Evolutionary conservation across 2,329 filamentous ascomycete genomes (phyloP).

Genomic region (Conoideocrella luteorostrata): DNA sequence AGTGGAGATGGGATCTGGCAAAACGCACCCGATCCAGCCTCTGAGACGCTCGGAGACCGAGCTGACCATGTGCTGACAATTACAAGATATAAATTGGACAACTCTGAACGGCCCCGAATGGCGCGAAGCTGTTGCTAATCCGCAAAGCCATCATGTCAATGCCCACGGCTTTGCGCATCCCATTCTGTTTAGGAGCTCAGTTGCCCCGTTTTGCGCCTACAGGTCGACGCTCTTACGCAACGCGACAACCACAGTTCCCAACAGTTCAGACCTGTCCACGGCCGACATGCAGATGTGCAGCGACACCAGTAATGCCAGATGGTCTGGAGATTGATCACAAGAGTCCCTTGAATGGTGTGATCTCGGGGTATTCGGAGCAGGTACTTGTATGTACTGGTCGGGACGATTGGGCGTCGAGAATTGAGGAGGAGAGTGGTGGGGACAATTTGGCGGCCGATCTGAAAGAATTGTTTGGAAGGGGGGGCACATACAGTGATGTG

Average conservation of each 20-base stretch:
- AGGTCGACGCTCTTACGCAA: slow-evolving; percentile 13
- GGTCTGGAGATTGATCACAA: slow-evolving; percentile 70
- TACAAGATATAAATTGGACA: not conserved
- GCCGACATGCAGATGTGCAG: slow-evolving; percentile 69
- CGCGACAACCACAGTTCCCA: slow-evolving; percentile 26
- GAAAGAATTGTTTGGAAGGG: slow-evolving; percentile 61
- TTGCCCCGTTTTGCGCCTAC: not conserved
- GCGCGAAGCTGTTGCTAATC: no score
- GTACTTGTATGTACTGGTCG: slow-evolving; percentile 77
- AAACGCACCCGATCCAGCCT: not conserved
- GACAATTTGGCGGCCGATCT: slow-evolving; percentile 65
- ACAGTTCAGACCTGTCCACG: slow-evolving; percentile 59
- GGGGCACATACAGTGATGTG: slow-evolving; percentile 62
- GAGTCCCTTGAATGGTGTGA: slow-evolving; percentile 65
- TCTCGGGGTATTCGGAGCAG: slow-evolving; percentile 73
- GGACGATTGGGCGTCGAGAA: slow-evolving; percentile 73
- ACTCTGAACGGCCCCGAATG: not conserved
- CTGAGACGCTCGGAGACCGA: slow-evolving; percentile 17
- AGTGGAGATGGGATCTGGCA: not conserved
- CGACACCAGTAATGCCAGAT: slow-evolving; percentile 55
- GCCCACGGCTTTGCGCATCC: slow-evolving; percentile 1
- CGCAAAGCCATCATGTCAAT: slow-evolving; percentile 7
- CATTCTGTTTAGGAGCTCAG: not conserved
- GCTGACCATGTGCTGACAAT: slow-evolving; percentile 8
- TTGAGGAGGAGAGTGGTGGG: slow-evolving; percentile 70